Evolutionary conservation across 2,329 filamentous ascomycete species (phyloP).

Genomic region (Aspergillus oerlinghausenensis): DNA sequence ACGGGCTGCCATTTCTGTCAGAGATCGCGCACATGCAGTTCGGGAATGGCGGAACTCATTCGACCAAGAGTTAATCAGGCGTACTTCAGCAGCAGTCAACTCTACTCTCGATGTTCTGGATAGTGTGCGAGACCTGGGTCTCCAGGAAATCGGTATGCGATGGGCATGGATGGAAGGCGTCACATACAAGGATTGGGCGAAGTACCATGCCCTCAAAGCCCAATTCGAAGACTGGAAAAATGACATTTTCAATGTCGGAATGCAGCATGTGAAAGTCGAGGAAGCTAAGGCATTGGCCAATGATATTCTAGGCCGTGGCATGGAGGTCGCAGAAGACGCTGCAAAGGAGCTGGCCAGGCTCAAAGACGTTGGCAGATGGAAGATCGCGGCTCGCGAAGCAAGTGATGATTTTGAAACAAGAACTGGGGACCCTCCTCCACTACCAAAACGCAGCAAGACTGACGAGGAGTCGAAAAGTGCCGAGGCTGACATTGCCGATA

Average conservation of each 20-base stretch:
- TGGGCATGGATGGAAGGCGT: slow-evolving; percentile 97
- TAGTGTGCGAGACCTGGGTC: slow-evolving; percentile 73
- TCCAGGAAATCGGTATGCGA: slow-evolving; percentile 85
- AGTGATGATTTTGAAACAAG: slow-evolving; percentile 75
- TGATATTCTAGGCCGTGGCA: slow-evolving; percentile 71
- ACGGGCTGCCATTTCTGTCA: slow-evolving; percentile 66
- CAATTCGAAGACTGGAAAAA: slow-evolving; percentile 80
- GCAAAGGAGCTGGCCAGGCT: slow-evolving; percentile 75
- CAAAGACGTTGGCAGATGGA: slow-evolving; percentile 81
- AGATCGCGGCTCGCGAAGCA: slow-evolving; percentile 68
- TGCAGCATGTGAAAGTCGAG: slow-evolving; percentile 66
- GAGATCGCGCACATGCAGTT: slow-evolving; percentile 70
- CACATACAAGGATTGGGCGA: slow-evolving; percentile 95
- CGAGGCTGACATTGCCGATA: background rate
- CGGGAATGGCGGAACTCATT: slow-evolving; percentile 72
- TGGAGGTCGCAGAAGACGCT: slow-evolving; percentile 71
- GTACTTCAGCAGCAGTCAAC: slow-evolving; percentile 69
- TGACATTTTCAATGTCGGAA: slow-evolving; percentile 72
- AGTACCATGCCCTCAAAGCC: slow-evolving; percentile 82
- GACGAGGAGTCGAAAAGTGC: background rate
- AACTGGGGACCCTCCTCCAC: slow-evolving; percentile 33
- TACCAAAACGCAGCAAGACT: slow-evolving; percentile 18
- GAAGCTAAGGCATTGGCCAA: slow-evolving; percentile 64
- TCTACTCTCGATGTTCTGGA: slow-evolving; percentile 79
- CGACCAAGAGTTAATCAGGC: slow-evolving; percentile 62